Evolutionary conservation across 495 filamentous ascomycete genomes (phyloP).

Genomic region (Tirmania nivea): DNA sequence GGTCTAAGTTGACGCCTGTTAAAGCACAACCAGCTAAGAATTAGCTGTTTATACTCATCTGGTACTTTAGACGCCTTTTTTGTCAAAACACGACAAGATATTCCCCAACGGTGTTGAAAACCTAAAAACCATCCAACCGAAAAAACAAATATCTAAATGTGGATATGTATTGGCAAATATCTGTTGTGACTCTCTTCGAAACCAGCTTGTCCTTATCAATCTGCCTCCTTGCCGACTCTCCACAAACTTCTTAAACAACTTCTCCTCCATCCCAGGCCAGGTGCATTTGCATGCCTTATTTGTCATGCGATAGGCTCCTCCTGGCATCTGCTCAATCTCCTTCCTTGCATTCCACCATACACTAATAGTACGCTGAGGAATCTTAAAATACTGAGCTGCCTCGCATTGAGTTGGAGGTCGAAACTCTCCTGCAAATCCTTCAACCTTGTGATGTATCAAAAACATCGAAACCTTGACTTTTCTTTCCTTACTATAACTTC

Average conservation of each 20-base stretch:
- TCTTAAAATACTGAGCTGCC: background rate
- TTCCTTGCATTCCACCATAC: background rate
- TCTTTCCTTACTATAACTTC: background rate
- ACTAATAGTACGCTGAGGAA: no score
- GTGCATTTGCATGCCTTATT: background rate
- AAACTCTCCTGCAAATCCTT: background rate
- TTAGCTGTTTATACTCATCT: background rate
- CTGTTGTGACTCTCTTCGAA: no score
- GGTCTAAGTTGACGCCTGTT: background rate
- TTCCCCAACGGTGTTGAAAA: background rate
- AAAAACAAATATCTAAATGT: no score
- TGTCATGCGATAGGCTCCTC: background rate
- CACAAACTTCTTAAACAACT: no score
- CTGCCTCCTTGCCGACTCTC: no score
- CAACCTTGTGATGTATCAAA: background rate
- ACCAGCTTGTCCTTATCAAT: no score
- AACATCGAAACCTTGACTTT: conserved; percentile 3
- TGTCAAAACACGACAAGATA: conserved; percentile 1
- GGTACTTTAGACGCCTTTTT: conserved; percentile 3
- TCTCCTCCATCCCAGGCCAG: no score
- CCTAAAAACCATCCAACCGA: conserved; percentile 4
- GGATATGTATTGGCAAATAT: no score
- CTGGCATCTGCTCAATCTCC: background rate
- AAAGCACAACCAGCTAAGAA: conserved; percentile 3
- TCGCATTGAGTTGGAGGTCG: background rate